Base-by-base conservation (phyloP, 768 basidiomycete species). In the Suillus clintonianus region DNA sequence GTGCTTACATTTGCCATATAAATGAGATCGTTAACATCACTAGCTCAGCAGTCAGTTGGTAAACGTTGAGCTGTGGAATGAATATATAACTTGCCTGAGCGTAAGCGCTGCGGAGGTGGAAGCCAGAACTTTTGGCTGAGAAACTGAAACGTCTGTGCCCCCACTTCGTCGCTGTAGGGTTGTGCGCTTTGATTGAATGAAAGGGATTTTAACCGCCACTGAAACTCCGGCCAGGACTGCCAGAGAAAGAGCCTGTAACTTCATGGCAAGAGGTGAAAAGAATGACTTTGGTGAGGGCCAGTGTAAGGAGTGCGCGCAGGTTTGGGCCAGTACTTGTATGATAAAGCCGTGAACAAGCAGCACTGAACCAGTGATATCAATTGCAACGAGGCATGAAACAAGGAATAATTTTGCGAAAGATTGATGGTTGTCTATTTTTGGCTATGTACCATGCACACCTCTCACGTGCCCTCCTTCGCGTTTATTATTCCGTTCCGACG, bases 1-100 rank as follows among this genome's bases (percentile, higher is more conserved):
- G 22, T 9, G 78, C 89, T 76, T 69, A 91, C 91, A 71, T 94
- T 88, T 61, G 87, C 84, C 62, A 92, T 83, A 68, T 95, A 95
- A 63, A 94, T 82, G 74, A 94, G 72, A 77, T 94, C 93, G 65
- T 88, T 84, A 32, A 87, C 83, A 66, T 89, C 86, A 69, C 91
- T 94, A 63, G 30, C 63, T 62, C 59, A 58, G 59, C 57, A 5
- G 63, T 75, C 71, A 71, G 41, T 61, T 11, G 17, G 66, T 64
- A 55, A 42, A 8, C 19, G 13, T 32, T 36, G 17, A n/a, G 37
- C 39, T 34, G 41, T 34, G 8, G 27, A 36, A 24, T 24, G 37
- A 34, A 8, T n/a, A 36, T 54, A 59, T 57, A n/a, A 11, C 57
- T 24, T 61, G 73, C 75, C 60, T 70, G 50, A 76, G 69, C 1